These are phyloP conservation scores for Rhizopus arrhizus DNA, from an alignment of 371 early-diverging fungal species.

Conservation along the genomic window DNA sequence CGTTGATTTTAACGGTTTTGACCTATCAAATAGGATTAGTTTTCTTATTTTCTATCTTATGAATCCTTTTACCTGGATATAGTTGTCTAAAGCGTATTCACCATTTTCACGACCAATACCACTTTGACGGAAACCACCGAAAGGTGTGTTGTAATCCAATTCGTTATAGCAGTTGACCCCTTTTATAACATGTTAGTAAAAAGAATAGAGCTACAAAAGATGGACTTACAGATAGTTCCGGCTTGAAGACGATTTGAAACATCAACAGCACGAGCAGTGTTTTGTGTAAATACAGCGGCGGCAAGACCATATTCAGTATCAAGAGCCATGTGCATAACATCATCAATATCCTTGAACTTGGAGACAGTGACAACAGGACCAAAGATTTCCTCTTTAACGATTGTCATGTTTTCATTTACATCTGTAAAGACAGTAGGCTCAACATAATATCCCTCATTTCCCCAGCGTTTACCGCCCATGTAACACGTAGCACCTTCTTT, in stretches of 20 bases:
- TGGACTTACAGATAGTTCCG: constrained; percentile 66
- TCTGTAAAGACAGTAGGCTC: constrained; percentile 54
- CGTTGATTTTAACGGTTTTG: constrained; percentile 46
- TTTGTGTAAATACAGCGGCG: constrained; percentile 78
- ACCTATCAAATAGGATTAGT: constrained; percentile 9
- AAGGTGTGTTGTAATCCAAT: constrained; percentile 56
- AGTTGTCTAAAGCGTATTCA: constrained; percentile 73
- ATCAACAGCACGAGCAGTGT: constrained; percentile 68
- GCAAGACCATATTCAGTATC: constrained; percentile 76
- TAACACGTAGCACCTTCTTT: constrained; percentile 53
- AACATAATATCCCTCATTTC: constrained; percentile 53
- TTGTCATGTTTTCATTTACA: constrained; percentile 57
- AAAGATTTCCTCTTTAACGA: constrained; percentile 76
- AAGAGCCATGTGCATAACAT: constrained; percentile 76
- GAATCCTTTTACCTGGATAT: constrained; percentile 35
- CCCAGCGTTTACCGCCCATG: constrained; percentile 54
- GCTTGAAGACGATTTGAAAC: constrained; percentile 66
- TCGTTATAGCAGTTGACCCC: constrained; percentile 49
- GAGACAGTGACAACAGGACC: constrained; percentile 77
- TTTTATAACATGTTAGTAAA: not conserved
- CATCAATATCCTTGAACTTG: constrained; percentile 66
- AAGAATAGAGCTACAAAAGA: constrained; percentile 1
- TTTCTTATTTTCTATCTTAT: too few relatives aligned
- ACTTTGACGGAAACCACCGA: constrained; percentile 86
- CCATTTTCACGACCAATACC: constrained; percentile 85